A percentile compares a stretch with the other conserved stretches of the same genome.
These are phyloP conservation scores for Trichoderma sp. DNA, from an alignment of 2,329 filamentous ascomycete species.

Conservation along the genomic window DNA sequence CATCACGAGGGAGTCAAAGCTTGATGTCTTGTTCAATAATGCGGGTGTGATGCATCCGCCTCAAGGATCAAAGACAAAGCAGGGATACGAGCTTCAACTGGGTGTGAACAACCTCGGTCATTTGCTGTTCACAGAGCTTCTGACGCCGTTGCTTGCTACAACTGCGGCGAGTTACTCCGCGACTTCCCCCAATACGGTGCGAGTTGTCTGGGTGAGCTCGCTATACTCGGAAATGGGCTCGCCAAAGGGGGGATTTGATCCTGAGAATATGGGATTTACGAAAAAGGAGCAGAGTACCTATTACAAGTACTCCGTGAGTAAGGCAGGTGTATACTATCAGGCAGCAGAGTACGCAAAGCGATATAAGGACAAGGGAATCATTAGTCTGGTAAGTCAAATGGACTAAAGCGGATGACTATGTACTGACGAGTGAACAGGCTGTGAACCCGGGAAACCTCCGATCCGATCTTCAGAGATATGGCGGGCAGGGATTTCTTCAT, in stretches of 20 bases:
- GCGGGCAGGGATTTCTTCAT: background rate
- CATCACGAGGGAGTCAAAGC: constrained; percentile 24
- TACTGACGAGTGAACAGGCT: background rate
- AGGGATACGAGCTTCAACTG: constrained; percentile 39
- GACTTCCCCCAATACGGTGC: constrained; percentile 26
- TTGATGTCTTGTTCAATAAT: constrained; percentile 44
- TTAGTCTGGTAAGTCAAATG: constrained; percentile 25
- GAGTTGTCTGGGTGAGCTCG: constrained; percentile 37
- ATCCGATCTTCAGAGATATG: constrained; percentile 36
- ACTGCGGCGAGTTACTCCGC: constrained; percentile 33
- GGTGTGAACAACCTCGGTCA: constrained; percentile 43
- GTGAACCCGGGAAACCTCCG: constrained; percentile 43
- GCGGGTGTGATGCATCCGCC: constrained; percentile 43
- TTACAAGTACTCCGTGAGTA: constrained; percentile 30
- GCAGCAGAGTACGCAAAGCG: constrained; percentile 32
- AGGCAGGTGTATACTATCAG: constrained; percentile 34
- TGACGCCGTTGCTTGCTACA: constrained; percentile 35
- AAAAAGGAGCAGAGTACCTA: constrained; percentile 23
- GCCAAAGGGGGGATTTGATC: constrained; percentile 1
- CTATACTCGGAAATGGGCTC: constrained; percentile 2
- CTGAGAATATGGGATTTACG: constrained; percentile 6
- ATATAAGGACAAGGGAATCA: constrained; percentile 30
- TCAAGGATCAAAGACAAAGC: constrained; percentile 27
- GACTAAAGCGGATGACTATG: background rate
- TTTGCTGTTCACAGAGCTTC: constrained; percentile 40